Base-by-base conservation (phyloP, 495 filamentous ascomycete genomes). In the Daldinia caldariorum region DNA sequence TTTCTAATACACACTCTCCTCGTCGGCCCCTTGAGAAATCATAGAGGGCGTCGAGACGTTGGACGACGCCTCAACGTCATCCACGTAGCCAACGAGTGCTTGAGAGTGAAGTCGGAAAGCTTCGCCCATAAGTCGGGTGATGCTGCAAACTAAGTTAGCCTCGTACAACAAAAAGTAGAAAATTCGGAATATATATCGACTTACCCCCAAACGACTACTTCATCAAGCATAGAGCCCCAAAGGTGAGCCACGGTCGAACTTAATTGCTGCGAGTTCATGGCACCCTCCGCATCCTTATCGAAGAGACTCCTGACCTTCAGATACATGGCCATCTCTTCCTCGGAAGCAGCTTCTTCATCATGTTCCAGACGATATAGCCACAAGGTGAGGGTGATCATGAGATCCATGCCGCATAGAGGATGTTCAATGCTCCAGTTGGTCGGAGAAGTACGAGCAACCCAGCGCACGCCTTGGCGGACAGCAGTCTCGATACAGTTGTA, bases 351-450 rank as follows among this genome's bases (percentile, higher is more conserved):
- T 82, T 98, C 96, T 71, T 96, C 92, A 86, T 99, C 95, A 84
- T 97, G 93, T 92, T 99, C 95, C 84, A 99, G 89, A 81, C 92
- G 92, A 84, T 97, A 97, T 75, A 99, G 89, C 95, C 95, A 99
- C 71, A 99, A 84, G 77, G 91, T 97, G 74, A 99, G 92, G 73
- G 97, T 97, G 82, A 99, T 94, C 90, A 99, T 97, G 75, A 99
- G 86, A 80, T 99, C 95, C 81, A 99, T 86, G 70, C 94, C 96
- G 77, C 94, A 97, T 41, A 99, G 89, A 34, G 96, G 95, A 78
- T 99, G 95, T 83, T 99, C 95, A 51, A 98, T 90, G 81, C 95
- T 99, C 95, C 95, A 99, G 83, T 99, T 98, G 58, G 95, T 97
- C 54, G 95, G 93, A 59, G 93, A 97, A 22, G 94, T 97, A 74